These are phyloP conservation scores for Phytophthora ramorum DNA, from an alignment of 352 stramenopile species.

Conservation along the genomic window DNA sequence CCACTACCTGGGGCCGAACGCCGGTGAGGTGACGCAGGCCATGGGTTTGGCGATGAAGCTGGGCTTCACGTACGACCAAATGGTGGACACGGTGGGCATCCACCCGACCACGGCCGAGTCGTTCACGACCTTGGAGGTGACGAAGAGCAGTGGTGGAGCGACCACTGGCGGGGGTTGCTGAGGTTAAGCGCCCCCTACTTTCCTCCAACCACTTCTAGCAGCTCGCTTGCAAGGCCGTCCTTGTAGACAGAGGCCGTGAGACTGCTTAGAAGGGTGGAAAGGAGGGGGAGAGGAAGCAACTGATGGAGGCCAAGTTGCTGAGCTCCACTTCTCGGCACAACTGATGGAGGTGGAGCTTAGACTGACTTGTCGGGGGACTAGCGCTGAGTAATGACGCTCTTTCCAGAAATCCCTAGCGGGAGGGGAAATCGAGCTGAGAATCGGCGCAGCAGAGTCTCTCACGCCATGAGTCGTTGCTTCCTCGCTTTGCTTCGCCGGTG, in stretches of 20 bases:
- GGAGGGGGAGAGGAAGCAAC: slow-evolving; percentile 35
- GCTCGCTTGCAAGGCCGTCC: slow-evolving; percentile 15
- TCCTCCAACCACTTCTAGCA: slow-evolving; percentile 40
- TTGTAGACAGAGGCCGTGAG: slow-evolving; percentile 6
- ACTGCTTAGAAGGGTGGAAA: slow-evolving; percentile 27
- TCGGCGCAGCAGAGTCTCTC: slow-evolving; percentile 31
- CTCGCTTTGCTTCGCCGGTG: slow-evolving; percentile 16
- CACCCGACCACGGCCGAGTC: slow-evolving; percentile 97
- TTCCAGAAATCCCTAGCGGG: slow-evolving; percentile 74
- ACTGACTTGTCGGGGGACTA: slow-evolving; percentile 19
- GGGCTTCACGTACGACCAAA: slow-evolving; percentile 93
- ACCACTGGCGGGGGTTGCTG: slow-evolving; percentile 96
- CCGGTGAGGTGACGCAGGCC: slow-evolving; percentile 95
- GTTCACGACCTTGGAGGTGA: slow-evolving; percentile 94
- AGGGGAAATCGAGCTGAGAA: slow-evolving; percentile 80
- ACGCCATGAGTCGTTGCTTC: slow-evolving; percentile 35
- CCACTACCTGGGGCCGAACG: slow-evolving; percentile 98
- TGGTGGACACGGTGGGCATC: slow-evolving; percentile 95
- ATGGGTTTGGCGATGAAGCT: slow-evolving; percentile 96
- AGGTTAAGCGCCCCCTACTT: slow-evolving; percentile 90
- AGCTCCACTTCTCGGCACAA: slow-evolving; percentile 4
- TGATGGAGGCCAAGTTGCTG: slow-evolving; percentile 34
- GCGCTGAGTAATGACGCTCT: slow-evolving; percentile 77
- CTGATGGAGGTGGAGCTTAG: slow-evolving; percentile 10
- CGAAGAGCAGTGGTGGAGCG: slow-evolving; percentile 93